Conservation (phyloP, 495 filamentous ascomycete genomes). For the Penicillium angulare region DNA sequence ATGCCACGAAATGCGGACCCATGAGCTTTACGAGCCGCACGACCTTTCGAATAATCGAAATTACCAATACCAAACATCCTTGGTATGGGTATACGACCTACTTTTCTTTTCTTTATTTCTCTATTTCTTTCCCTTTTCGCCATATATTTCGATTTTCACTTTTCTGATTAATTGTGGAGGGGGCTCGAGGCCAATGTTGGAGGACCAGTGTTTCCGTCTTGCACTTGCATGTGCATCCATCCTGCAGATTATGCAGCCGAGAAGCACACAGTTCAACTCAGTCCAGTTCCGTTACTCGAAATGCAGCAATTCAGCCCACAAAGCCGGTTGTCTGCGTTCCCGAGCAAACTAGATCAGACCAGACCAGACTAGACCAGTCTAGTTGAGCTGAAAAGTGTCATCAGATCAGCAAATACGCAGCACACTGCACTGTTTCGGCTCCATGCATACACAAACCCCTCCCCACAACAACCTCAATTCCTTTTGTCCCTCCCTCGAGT, state of each 20-base stretch:
- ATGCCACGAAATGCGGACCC: conserved; percentile 34
- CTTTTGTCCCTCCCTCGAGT: neutral
- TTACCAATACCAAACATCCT: conserved; percentile 2
- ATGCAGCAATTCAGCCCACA: neutral
- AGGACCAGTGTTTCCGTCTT: neutral
- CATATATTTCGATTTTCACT: conserved; percentile 20
- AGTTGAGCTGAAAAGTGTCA: too few relatives aligned
- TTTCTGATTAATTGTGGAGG: conserved; percentile 19
- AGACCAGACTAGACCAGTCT: neutral
- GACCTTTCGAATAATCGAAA: conserved; percentile 26
- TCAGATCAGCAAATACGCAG: too few relatives aligned
- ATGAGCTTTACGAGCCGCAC: conserved; percentile 39
- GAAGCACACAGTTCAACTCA: too few relatives aligned
- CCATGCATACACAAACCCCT: conserved; percentile 2
- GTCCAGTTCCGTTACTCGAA: neutral
- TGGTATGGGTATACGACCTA: conserved; percentile 24
- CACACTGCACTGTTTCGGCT: too few relatives aligned
- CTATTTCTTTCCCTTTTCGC: conserved; percentile 14
- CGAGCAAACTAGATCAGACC: neutral
- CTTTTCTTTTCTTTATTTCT: conserved; percentile 8
- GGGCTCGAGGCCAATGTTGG: neutral
- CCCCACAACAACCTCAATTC: neutral
- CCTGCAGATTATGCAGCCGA: neutral
- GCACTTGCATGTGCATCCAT: neutral
- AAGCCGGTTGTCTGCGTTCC: neutral